Conservation (phyloP, 768 basidiomycete genomes). For the Suillus tomentosus region DNA sequence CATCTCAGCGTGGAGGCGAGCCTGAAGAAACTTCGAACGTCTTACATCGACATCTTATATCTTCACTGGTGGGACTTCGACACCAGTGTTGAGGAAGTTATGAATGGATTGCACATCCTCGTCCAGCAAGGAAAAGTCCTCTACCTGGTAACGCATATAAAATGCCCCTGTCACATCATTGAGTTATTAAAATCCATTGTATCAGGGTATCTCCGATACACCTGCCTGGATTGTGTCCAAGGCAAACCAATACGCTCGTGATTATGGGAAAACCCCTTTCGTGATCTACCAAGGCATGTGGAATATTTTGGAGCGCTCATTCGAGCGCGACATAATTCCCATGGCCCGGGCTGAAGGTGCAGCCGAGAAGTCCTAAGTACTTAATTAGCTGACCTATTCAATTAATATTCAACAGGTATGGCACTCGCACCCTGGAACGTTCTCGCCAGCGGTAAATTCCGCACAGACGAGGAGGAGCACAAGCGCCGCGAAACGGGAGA, state of each 20-base stretch:
- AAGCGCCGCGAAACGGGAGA: constrained; percentile 27
- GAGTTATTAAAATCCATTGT: not conserved
- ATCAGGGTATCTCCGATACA: constrained; percentile 31
- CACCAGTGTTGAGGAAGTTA: constrained; percentile 42
- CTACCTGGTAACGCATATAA: constrained; percentile 28
- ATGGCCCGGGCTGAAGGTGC: constrained; percentile 32
- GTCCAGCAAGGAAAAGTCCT: constrained; percentile 42
- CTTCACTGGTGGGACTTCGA: constrained; percentile 39
- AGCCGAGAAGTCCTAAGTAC: not conserved
- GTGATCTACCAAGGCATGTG: constrained; percentile 45
- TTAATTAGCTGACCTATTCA: not conserved
- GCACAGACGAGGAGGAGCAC: constrained; percentile 34
- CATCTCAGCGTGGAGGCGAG: constrained; percentile 38
- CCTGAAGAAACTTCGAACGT: constrained; percentile 26
- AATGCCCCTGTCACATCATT: constrained; percentile 11
- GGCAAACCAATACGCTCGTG: constrained; percentile 44
- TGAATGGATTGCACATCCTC: constrained; percentile 40
- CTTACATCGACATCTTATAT: constrained; percentile 26
- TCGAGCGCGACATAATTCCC: constrained; percentile 47
- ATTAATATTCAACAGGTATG: constrained; percentile 22
- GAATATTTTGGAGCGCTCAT: constrained; percentile 37
- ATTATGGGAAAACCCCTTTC: constrained; percentile 46
- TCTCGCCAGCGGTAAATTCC: constrained; percentile 37
- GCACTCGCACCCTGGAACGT: constrained; percentile 41
- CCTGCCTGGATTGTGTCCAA: constrained; percentile 44